Evolutionary conservation across 805 yeast species (phyloP), one percentile per base, ranked within the genome.

Genomic region (Cyberlindnera mycetangii): DNA sequence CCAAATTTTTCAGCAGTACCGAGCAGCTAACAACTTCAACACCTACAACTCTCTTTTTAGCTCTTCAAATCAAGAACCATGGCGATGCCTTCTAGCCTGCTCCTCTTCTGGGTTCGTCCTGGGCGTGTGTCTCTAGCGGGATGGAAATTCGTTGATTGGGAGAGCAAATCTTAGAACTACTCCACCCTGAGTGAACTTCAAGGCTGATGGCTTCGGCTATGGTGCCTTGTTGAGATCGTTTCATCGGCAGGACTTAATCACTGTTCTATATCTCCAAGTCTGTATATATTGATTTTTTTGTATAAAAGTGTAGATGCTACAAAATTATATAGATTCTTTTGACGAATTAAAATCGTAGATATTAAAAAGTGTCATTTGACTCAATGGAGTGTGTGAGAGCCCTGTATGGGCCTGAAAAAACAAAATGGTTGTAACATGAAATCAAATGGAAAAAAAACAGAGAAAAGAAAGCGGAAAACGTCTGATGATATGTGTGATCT

Each of bases 101-200:
- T 51, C 64, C 55, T 45, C 50, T 36, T 36, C 24, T 36, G 62
- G 63, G 64, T 59, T 59, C 62, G 64, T 56, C 64, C 64, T 56
- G 60, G 51, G 35, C 45, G 47, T 48, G 52, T 60, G 59, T 34
- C 39, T 44, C 49, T 59, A 52, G 64, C 49, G 39, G 40, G 34
- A 19, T 55, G 54, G 64, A 59, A 59, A 56, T 58, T 58, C 51
- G 59, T 46, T 47, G 16, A 43, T 50, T 54, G 64, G 62, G 46
- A 58, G 61, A 58, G 38, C 43, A 59, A 59, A 34, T 41, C 45
- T 27, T 18, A 46, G 62, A 53, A 49, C 62, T 45, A 28, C 55
- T 59, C 64, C 64, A 59, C 64, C 64, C 64, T 59, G 60, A 48
- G 50, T 58, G 64, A 48, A 49, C 47, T 20, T 15, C 18, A n/a